Conservation (phyloP, 257 asterid genomes). For the Echium plantagineum region DNA sequence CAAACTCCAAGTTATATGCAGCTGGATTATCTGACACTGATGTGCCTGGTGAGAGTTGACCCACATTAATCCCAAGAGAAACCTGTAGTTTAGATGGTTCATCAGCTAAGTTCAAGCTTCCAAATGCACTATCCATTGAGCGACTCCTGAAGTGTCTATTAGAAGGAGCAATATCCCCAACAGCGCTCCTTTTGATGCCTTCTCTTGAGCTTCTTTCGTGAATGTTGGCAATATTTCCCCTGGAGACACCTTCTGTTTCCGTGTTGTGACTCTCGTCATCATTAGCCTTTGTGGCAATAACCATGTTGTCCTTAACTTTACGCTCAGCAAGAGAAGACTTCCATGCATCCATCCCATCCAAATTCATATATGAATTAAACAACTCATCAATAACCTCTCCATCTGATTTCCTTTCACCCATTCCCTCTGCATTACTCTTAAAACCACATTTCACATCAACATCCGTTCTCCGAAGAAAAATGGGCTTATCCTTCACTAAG, state of each 20-base stretch:
- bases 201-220: constrained; percentile 21
- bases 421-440: constrained; percentile 21
- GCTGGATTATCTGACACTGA: constrained; percentile 37
- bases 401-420: constrained; percentile 33
- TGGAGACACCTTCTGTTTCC: constrained; percentile 22
- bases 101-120: constrained; percentile 40
- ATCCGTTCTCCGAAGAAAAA: constrained; percentile 22
- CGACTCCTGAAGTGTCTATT: constrained; percentile 64
- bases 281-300: constrained; percentile 20
- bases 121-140: constrained; percentile 76
- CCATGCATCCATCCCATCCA: constrained; percentile 25
- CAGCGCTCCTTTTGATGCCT: constrained; percentile 46
- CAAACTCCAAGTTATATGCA: constrained; percentile 55
- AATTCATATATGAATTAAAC: constrained; percentile 41
- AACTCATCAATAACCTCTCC: constrained; percentile 59
- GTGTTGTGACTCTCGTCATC: constrained; percentile 19
- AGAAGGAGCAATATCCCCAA: constrained; percentile 42
- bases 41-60: constrained; percentile 42
- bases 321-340: constrained; percentile 18
- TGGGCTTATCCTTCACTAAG: constrained; percentile 21
- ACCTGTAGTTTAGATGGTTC: constrained; percentile 34
- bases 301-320: constrained; percentile 24
- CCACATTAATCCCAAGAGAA: constrained; percentile 21
- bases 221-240: constrained; percentile 6
- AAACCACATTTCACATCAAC: constrained; percentile 15